Conservation (phyloP, 2,329 filamentous ascomycete genomes). For the Diaporthe humulicola region DNA sequence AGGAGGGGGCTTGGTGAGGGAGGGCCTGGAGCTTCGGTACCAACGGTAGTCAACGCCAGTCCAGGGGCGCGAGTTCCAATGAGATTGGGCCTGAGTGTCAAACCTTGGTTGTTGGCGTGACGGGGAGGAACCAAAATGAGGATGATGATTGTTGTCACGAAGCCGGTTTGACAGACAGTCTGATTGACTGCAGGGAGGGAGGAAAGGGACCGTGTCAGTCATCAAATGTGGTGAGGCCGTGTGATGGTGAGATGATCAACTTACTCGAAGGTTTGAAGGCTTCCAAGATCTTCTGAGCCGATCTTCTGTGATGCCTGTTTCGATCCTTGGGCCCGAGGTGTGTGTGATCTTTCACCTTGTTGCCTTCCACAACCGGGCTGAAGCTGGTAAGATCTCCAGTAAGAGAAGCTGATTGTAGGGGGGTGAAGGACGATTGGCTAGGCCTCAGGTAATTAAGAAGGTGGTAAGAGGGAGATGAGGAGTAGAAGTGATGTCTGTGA, state of each 20-base stretch:
- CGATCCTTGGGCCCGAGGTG: no score
- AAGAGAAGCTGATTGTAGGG: neutral
- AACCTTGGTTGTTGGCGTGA: no score
- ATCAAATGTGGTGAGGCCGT: neutral
- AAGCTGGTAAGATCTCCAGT: no score
- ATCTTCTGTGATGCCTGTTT: neutral
- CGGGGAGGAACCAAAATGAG: neutral
- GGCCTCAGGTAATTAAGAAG: neutral
- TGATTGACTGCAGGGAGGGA: neutral
- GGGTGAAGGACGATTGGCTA: neutral
- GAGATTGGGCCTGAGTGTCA: neutral
- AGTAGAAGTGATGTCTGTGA: neutral
- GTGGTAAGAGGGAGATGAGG: neutral
- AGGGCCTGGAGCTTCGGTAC: fast-evolving
- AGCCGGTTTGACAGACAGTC: neutral
- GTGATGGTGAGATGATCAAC: neutral
- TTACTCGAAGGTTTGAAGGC: neutral
- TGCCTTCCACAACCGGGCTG: neutral
- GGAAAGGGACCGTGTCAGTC: neutral
- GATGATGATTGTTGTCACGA: neutral
- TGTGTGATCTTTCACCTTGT: neutral
- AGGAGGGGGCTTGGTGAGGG: no score
- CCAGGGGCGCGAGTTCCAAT: neutral
- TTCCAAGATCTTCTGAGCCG: neutral
- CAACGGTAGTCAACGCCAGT: neutral